Base-by-base conservation (phyloP, 768 basidiomycete species). In the Pilatotrama ljubarskyi region DNA sequence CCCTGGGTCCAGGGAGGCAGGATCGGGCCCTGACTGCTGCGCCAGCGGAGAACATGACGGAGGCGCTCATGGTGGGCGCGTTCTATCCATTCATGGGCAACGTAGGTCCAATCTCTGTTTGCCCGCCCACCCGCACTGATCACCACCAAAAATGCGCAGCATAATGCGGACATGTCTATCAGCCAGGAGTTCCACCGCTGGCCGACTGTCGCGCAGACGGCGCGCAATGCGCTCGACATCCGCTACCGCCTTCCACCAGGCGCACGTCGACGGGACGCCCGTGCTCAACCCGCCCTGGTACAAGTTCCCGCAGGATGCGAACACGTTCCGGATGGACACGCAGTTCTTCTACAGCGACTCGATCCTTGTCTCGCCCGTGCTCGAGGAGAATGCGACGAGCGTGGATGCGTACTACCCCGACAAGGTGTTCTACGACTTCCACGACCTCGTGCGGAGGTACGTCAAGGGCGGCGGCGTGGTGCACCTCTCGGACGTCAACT, bases 81-180 rank as follows among this genome's bases (percentile, higher is more conserved):
- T 91, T 91, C 73, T 84, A 85, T 70, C 88, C 90, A 0, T 91
- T 91, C 77, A 89, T 85, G 84, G 77, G 90, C 9, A 88, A 91
- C 67, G 85, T 86, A 57, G 70, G 83, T 71, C 25, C 6, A 14
- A 37, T 42, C 37, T 29, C 2, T 11, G 18, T n/a, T 17, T 25
- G 25, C 18, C 26, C 17, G 3, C 18, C 6, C 48, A 3, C 32
- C 2, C 9, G 41, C 14, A 14, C 7, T 51, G 11, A 17, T 38
- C 17, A 25, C 3, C 14, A 14, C 18, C 58, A n/a, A n/a, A n/a
- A 26, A 29, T 22, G 10, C 11, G 8, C 29, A 86, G 84, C 85
- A 87, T 66, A 86, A 87, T 56, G 61, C 61, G 1, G 82, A 84
- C 63, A 77, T 70, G 0, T 73, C 78, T 0, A 83, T 76, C 52